phyloP scores from a whole-genome alignment of 208 protist species.

The Leishmania lainsoni region DNA sequence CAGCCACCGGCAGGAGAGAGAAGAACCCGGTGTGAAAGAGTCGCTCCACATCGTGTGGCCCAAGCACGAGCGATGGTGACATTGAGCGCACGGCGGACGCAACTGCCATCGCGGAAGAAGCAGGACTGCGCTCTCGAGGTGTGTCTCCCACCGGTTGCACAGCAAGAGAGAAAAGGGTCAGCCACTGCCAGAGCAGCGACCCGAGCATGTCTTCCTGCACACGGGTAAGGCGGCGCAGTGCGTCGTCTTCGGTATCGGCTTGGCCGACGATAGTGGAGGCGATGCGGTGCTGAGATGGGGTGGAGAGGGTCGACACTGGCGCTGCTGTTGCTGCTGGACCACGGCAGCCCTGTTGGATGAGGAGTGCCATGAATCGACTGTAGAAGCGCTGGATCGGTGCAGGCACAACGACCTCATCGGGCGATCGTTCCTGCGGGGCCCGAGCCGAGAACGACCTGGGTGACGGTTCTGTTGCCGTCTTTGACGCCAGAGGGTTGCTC shows the following conservation, averaged over 20 bases:
- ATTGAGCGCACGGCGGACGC: background rate
- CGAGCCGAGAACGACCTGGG: background rate
- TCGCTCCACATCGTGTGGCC: constrained; percentile 19
- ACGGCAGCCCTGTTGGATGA: background rate
- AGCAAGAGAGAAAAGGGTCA: constrained; percentile 14
- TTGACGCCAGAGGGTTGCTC: background rate
- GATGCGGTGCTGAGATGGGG: background rate
- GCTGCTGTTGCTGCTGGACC: background rate
- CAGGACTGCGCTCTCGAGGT: background rate
- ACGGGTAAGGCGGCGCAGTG: constrained; percentile 5
- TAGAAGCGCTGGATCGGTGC: constrained; percentile 13
- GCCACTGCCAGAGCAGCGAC: constrained; percentile 32
- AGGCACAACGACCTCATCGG: constrained; percentile 2
- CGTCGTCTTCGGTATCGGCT: constrained; percentile 5
- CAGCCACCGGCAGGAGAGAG: constrained; percentile 10
- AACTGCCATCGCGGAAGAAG: background rate
- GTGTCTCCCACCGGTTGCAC: background rate
- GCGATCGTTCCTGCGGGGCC: background rate
- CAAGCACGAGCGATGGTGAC: background rate
- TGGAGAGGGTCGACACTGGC: background rate
- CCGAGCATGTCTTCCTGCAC: constrained; percentile 13
- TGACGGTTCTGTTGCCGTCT: background rate
- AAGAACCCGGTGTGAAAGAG: constrained; percentile 16
- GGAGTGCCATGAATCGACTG: constrained; percentile 1
- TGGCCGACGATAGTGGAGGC: background rate